Conservation (phyloP, 495 filamentous ascomycete genomes). For the Penicillium steckii region DNA sequence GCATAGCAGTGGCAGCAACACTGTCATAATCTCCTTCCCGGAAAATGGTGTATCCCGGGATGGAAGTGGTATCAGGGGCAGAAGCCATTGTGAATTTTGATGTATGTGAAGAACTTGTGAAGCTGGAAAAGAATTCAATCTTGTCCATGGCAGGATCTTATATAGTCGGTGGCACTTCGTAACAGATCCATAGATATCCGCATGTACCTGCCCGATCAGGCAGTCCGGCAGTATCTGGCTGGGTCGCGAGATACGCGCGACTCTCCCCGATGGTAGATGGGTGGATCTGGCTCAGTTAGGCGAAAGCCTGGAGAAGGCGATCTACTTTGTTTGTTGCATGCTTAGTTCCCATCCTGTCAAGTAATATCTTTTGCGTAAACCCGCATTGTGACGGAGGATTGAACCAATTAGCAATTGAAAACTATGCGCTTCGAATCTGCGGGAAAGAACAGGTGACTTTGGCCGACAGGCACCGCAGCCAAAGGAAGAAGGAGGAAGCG, state of each 20-base stretch:
- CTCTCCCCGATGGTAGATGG: constrained; percentile 13
- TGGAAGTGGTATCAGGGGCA: constrained; percentile 35
- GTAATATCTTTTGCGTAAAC: constrained; percentile 24
- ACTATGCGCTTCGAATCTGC: background rate
- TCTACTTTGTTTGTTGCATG: background rate
- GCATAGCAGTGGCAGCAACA: constrained; percentile 31
- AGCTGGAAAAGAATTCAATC: constrained; percentile 7
- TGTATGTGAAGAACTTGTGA: constrained; percentile 10
- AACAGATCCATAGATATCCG: constrained; percentile 19
- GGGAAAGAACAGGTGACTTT: background rate
- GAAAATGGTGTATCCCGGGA: constrained; percentile 38
- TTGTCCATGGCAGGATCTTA: constrained; percentile 9
- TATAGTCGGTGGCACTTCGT: constrained; percentile 16
- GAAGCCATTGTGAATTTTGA: constrained; percentile 26
- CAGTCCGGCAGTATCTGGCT: constrained; percentile 11
- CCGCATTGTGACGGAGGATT: background rate
- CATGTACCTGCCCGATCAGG: constrained; percentile 28
- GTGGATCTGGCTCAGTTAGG: constrained; percentile 14
- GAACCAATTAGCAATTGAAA: constrained; percentile 16
- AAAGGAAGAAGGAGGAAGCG: no score
- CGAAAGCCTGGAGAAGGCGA: constrained; percentile 21
- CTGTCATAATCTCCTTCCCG: constrained; percentile 36
- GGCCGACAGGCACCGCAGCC: constrained; percentile 13
- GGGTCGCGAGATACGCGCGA: constrained; percentile 7
- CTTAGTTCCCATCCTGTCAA: background rate